Base-by-base conservation (phyloP, 1,139 yeast species). In the Barnettozyma hawaiiensis region DNA sequence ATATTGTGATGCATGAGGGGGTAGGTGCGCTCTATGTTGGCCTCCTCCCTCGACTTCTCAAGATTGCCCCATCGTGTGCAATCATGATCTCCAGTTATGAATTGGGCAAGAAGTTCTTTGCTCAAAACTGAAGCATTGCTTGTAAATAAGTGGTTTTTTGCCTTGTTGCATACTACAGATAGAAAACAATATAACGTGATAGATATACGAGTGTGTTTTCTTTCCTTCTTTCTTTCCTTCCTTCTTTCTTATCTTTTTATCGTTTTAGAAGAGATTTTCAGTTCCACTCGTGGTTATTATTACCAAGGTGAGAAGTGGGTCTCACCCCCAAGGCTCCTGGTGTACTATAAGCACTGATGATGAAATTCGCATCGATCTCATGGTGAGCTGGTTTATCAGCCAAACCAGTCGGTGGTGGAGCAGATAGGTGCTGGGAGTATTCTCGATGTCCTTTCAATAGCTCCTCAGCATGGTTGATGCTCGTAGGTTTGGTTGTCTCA, bases 51-150 rank as follows among this genome's bases (percentile, higher is more conserved):
- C 72, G 99, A 51, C 76, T 92, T 9, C 67, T 90, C 61, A 92
- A 92, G 59, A 85, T 92, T 33, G 96, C 97, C 1, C 98, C 98
- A 3, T 84, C 97, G 11, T 92, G 98, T 73, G 98, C 98, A 3
- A 92, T 92, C 31, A 94, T 92, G 99, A 90, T 92, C 41, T 86
- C 97, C 3, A 84, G 95, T 35, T 92, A 92, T 62, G 98, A 92
- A 61, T 70, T 90, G 41, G 86, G 95, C 26, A 94, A 94, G 63
- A 76, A 75, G 55, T 66, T 83, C 32, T 76, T 83, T 48, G 67
- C 47, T 6, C 28, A 42, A 9, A 37, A 34, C 20, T 37, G 32
- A 32, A 7, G n/a, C 14, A 24, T 12, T 24, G 7, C n/a, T 24
- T 11, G 27, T 24, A 24, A 5, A 12, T 12, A 24, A 7, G 15